phyloP scores from a whole-genome alignment of 352 stramenopile species.

The Aphanomyces cochlioides region DNA sequence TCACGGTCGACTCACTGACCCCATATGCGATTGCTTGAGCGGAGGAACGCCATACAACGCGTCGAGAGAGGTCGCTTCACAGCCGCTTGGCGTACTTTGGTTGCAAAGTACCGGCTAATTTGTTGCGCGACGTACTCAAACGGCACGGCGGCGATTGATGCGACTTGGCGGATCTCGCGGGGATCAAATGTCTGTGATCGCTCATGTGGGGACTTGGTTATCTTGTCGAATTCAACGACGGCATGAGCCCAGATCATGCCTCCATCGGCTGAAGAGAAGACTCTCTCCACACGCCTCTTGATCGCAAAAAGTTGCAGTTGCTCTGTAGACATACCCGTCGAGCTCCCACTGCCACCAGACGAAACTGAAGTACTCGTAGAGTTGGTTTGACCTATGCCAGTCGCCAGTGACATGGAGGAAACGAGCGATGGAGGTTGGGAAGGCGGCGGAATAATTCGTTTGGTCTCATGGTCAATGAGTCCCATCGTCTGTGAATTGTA shows the following conservation, averaged over 20 bases:
- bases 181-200: neutral
- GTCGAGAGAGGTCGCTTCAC: constrained; percentile 61
- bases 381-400: neutral
- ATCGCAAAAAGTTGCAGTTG: constrained; percentile 26
- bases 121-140: constrained; percentile 63
- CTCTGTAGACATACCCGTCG: constrained; percentile 9
- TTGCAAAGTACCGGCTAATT: constrained; percentile 74
- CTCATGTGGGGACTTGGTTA: neutral
- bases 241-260: constrained; percentile 65
- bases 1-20: constrained; percentile 26
- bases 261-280: constrained; percentile 36
- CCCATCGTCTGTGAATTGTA: too few relatives aligned
- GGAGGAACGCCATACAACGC: constrained; percentile 73
- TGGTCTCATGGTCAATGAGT: too few relatives aligned
- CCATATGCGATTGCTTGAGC: constrained; percentile 70
- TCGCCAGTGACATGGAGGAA: neutral
- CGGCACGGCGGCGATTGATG: constrained; percentile 31
- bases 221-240: constrained; percentile 38
- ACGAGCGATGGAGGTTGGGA: constrained; percentile 2
- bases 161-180: neutral
- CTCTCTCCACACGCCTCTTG: neutral
- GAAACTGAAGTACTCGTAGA: neutral
- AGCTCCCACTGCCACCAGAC: neutral
- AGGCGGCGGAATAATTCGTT: neutral
- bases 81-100: constrained; percentile 61